Evolutionary conservation across 2,329 filamentous ascomycete genomes (phyloP).

Genomic region (Talaromyces sp.): DNA sequence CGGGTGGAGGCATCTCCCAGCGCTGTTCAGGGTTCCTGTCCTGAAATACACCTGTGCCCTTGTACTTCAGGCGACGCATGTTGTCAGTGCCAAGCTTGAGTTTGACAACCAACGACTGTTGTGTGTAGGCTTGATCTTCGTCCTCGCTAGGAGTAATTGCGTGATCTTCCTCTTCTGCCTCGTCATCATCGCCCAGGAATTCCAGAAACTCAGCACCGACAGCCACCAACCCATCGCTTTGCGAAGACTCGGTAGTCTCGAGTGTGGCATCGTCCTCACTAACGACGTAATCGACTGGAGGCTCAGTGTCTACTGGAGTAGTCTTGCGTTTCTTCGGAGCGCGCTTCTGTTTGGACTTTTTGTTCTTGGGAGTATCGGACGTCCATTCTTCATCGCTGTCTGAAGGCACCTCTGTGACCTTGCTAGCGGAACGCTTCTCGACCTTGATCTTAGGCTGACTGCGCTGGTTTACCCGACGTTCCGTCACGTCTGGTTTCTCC

Average conservation of each 20-base stretch:
- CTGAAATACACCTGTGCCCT: conserved; percentile 16
- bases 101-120: conserved; percentile 9
- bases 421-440: conserved; percentile 15
- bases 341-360: conserved; percentile 10
- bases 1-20: conserved; percentile 14
- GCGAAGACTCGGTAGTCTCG: neutral
- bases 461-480: neutral
- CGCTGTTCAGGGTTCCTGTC: conserved; percentile 17
- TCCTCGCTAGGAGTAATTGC: neutral
- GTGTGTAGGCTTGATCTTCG: neutral
- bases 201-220: conserved; percentile 16
- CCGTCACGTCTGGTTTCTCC: neutral
- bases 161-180: neutral
- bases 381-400: conserved; percentile 13
- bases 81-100: conserved; percentile 10
- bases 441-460: conserved; percentile 9
- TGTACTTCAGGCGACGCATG: conserved; percentile 9
- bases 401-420: neutral
- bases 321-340: conserved; percentile 18
- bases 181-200: neutral
- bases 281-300: conserved; percentile 14
- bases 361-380: neutral
- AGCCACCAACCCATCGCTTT: conserved; percentile 2
- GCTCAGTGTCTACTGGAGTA: neutral
- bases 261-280: neutral